Percentiles rank a stretch among this genome's conserved stretches.
phyloP scores from a whole-genome alignment of 75 land plant species.

The Sequoiadendron giganteum region DNA sequence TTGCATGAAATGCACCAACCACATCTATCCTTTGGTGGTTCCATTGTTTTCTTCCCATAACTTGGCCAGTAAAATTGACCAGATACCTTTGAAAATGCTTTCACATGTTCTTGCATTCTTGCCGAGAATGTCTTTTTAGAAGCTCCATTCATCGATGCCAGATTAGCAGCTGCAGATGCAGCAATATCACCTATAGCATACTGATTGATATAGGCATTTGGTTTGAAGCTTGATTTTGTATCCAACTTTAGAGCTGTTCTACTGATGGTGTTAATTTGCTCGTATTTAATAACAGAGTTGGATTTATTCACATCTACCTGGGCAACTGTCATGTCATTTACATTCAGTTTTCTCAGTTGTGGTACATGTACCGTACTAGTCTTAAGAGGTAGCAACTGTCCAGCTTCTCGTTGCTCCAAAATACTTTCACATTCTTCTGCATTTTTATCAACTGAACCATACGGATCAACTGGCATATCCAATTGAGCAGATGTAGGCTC shows the following conservation, averaged over 20 bases:
- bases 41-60: slow-evolving; percentile 60
- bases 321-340: neutral
- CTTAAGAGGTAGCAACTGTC: neutral
- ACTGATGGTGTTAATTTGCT: neutral
- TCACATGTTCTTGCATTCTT: slow-evolving; percentile 55
- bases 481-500: neutral
- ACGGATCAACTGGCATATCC: neutral
- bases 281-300: neutral
- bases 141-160: slow-evolving; percentile 54
- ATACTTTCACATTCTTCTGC: neutral
- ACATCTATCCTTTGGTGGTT: slow-evolving; percentile 83
- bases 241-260: neutral
- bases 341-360: neutral
- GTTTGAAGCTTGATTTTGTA: slow-evolving; percentile 20
- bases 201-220: slow-evolving; percentile 54
- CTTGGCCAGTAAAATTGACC: slow-evolving; percentile 82
- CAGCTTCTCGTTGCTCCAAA: neutral
- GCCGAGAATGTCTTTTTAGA: slow-evolving; percentile 31
- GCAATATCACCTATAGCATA: slow-evolving; percentile 85
- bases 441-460: neutral
- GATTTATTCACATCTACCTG: neutral
- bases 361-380: neutral
- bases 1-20: slow-evolving; percentile 91
- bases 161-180: slow-evolving; percentile 82
- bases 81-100: slow-evolving; percentile 64